phyloP scores from a whole-genome alignment of 352 stramenopile genomes.

The Phytophthora colocasiae region DNA sequence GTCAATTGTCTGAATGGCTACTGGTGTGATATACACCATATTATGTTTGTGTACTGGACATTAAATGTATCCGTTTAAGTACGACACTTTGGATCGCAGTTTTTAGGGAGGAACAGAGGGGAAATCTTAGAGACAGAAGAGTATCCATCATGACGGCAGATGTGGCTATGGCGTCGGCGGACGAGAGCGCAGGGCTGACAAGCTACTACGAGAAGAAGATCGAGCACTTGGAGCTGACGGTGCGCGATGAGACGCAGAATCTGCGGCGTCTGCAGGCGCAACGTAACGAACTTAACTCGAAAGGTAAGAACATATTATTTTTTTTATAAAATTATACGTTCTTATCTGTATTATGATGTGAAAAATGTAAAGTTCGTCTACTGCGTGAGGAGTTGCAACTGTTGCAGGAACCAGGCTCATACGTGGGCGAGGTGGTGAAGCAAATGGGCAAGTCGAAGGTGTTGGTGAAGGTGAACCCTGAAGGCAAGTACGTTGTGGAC shows the following conservation, averaged over 20 bases:
- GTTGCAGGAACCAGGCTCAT: constrained; percentile 98
- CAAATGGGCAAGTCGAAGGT: constrained; percentile 99
- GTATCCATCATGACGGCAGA: constrained; percentile 43
- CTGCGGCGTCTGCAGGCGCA: constrained; percentile 98
- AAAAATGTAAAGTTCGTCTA: constrained; percentile 88
- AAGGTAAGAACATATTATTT: constrained; percentile 69
- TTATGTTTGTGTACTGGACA: neutral
- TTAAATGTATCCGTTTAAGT: constrained; percentile 5
- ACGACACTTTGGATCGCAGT: constrained; percentile 34
- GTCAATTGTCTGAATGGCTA: constrained; percentile 46
- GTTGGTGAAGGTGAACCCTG: constrained; percentile 98
- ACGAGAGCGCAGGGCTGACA: constrained; percentile 67
- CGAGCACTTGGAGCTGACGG: constrained; percentile 94
- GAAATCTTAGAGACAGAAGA: constrained; percentile 6
- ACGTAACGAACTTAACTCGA: constrained; percentile 99
- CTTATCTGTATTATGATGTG: constrained; percentile 19
- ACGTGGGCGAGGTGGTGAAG: constrained; percentile 99
- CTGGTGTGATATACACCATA: neutral
- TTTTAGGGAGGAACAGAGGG: constrained; percentile 12
- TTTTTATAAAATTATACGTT: constrained; percentile 15
- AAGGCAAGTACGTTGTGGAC: constrained; percentile 99
- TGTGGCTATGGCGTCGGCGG: constrained; percentile 45
- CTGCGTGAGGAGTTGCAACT: constrained; percentile 98
- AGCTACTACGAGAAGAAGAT: constrained; percentile 97
- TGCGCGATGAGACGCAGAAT: constrained; percentile 96